Evolutionary conservation across 108 stramenopile species (phyloP).

Genomic region (Chaetoceros muelleri): DNA sequence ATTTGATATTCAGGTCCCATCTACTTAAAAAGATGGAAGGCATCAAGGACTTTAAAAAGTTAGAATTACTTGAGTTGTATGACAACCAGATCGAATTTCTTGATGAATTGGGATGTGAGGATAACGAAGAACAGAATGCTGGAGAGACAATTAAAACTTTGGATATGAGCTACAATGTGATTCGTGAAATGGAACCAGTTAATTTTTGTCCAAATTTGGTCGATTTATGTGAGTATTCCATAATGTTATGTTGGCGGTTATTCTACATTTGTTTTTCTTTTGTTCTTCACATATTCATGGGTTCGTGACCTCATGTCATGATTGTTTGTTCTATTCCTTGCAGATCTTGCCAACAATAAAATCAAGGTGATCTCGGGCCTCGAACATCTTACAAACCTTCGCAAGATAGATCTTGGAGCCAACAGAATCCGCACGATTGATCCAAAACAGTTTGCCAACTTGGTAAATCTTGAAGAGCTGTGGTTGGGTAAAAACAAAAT

Average conservation of each 20-base stretch:
- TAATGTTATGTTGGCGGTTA: not conserved
- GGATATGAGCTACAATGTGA: constrained; percentile 89
- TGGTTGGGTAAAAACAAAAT: constrained; percentile 92
- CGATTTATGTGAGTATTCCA: constrained; percentile 60
- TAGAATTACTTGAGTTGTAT: constrained; percentile 87
- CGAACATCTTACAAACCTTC: constrained; percentile 45
- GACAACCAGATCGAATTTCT: constrained; percentile 84
- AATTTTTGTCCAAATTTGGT: constrained; percentile 47
- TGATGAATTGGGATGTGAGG: constrained; percentile 33
- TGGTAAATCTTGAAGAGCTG: constrained; percentile 70
- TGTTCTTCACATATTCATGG: not conserved
- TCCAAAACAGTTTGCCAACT: constrained; percentile 44
- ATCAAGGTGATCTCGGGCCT: constrained; percentile 83
- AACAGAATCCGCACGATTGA: constrained; percentile 88
- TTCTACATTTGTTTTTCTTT: not conserved
- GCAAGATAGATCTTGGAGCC: constrained; percentile 90
- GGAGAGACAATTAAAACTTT: constrained; percentile 45
- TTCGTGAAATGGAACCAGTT: constrained; percentile 77
- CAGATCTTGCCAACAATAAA: constrained; percentile 95
- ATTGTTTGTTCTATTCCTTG: constrained; percentile 1
- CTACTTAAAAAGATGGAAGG: constrained; percentile 74
- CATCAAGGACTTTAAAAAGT: constrained; percentile 32
- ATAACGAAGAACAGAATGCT: constrained; percentile 16
- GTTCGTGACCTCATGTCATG: not conserved
- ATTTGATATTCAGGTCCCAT: constrained; percentile 63